Evolutionary conservation across 78 protist species (phyloP).

Genomic region (Cyanophora paradoxa): DNA sequence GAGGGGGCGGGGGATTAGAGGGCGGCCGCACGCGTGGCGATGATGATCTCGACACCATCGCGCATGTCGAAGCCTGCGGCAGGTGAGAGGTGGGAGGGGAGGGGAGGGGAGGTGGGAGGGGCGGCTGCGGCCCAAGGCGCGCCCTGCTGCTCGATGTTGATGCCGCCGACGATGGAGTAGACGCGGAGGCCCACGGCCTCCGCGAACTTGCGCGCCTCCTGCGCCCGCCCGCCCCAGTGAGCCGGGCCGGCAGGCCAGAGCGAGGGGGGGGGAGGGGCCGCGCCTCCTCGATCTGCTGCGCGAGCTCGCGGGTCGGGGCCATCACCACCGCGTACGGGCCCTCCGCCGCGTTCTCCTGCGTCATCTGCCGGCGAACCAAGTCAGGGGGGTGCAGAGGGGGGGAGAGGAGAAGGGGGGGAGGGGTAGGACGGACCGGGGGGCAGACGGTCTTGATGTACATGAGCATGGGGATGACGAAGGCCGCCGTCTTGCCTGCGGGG

Average conservation of each 20-base stretch:
- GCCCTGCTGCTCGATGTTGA: constrained; percentile 5
- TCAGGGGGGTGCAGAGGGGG: neutral
- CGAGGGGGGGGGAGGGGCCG: neutral
- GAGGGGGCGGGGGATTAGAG: neutral
- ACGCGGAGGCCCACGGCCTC: constrained; percentile 2
- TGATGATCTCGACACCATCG: constrained; percentile 56
- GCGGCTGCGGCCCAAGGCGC: neutral
- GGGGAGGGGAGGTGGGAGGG: neutral
- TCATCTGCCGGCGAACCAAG: neutral
- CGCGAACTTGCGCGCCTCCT: constrained; percentile 10
- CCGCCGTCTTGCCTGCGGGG: constrained; percentile 96
- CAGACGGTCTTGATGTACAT: constrained; percentile 8
- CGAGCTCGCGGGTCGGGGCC: constrained; percentile 97
- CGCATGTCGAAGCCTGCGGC: neutral
- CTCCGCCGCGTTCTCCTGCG: constrained; percentile 32
- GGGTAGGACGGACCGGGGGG: neutral
- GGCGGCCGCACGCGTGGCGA: neutral
- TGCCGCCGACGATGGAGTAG: constrained; percentile 17
- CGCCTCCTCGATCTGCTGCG: constrained; percentile 80
- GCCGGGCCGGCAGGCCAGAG: constrained; percentile 1
- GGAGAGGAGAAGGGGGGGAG: neutral
- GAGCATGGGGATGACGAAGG: constrained; percentile 87
- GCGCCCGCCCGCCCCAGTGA: too few species aligned
- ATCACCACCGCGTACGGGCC: constrained; percentile 87
- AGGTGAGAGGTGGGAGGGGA: neutral